Conservation (phyloP, 2,329 filamentous ascomycete genomes). For the Arthrobotrys sinensis region DNA sequence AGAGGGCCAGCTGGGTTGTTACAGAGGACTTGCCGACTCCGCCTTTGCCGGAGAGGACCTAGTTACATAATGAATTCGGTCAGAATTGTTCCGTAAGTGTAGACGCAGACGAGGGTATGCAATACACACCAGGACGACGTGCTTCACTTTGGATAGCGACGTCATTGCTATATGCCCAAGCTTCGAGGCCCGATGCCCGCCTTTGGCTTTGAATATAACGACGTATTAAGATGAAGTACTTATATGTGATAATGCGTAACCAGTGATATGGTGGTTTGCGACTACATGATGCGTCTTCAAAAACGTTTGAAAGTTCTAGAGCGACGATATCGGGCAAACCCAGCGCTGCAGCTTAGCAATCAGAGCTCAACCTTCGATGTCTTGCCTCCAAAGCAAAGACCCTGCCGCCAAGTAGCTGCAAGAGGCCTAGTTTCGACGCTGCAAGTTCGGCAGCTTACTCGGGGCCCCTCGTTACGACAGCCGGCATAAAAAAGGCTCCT, state of each 20-base stretch:
- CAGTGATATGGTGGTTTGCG: constrained; percentile 14
- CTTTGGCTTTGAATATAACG: neutral
- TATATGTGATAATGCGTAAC: constrained; percentile 8
- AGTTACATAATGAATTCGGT: constrained; percentile 19
- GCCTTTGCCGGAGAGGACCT: constrained; percentile 93
- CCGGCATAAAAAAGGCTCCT: constrained; percentile 32
- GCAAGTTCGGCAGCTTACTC: constrained; percentile 32
- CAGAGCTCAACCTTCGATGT: constrained; percentile 32
- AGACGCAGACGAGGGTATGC: constrained; percentile 69
- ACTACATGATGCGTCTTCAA: constrained; percentile 51
- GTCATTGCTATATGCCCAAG: constrained; percentile 68
- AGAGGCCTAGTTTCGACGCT: neutral
- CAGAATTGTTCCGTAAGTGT: constrained; percentile 17
- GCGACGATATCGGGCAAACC: constrained; percentile 21
- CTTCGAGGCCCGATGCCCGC: neutral
- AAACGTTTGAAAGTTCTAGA: constrained; percentile 14
- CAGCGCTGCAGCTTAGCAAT: constrained; percentile 48
- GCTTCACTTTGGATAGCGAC: constrained; percentile 80
- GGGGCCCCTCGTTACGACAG: constrained; percentile 42
- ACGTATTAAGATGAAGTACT: neutral
- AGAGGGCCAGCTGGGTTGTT: constrained; percentile 95
- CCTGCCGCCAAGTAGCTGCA: constrained; percentile 23
- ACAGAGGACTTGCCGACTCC: constrained; percentile 98
- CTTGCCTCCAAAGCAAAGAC: neutral
- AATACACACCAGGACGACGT: constrained; percentile 79